Conservation (phyloP, 257 asterid species). For the Rauvolfia tetraphylla region DNA sequence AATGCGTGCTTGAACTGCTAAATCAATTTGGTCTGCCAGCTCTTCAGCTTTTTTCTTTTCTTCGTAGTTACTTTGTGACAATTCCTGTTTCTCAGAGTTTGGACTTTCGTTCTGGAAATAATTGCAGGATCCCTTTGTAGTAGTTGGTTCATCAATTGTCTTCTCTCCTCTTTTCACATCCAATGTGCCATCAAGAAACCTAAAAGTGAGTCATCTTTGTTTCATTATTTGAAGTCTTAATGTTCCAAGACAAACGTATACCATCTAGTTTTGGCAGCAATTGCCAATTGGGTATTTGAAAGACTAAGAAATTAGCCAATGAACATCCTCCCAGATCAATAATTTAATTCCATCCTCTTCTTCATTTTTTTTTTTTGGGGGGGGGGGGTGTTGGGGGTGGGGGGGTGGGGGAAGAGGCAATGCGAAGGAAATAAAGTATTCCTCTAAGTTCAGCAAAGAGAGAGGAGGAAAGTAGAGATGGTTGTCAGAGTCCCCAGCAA, state of each 20-base stretch:
- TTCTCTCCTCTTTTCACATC: conserved; percentile 40
- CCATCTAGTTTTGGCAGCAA: not conserved
- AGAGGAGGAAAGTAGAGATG: not conserved
- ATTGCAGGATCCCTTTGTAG: conserved; percentile 39
- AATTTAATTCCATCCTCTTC: not conserved
- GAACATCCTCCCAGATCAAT: not conserved
- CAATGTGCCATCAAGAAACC: conserved; percentile 75
- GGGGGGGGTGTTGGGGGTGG: no score
- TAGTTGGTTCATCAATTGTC: conserved; percentile 31
- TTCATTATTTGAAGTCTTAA: conserved; percentile 12
- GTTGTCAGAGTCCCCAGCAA: not conserved
- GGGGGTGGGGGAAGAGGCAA: no score
- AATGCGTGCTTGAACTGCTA: conserved; percentile 36
- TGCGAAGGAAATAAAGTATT: not conserved
- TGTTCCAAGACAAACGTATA: not conserved
- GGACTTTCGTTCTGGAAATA: conserved; percentile 27
- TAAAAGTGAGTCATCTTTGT: conserved; percentile 28
- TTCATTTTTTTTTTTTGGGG: no score
- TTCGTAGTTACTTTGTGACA: conserved; percentile 24
- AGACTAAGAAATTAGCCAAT: not conserved
- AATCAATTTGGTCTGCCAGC: conserved; percentile 56
- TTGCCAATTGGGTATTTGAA: not conserved
- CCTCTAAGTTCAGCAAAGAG: not conserved
- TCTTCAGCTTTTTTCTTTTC: conserved; percentile 42
- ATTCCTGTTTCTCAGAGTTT: conserved; percentile 31